These are phyloP conservation scores for Marchantia paleacea DNA, from an alignment of 225 moss, liverwort and hornwort genomes.

Conservation along the genomic window DNA sequence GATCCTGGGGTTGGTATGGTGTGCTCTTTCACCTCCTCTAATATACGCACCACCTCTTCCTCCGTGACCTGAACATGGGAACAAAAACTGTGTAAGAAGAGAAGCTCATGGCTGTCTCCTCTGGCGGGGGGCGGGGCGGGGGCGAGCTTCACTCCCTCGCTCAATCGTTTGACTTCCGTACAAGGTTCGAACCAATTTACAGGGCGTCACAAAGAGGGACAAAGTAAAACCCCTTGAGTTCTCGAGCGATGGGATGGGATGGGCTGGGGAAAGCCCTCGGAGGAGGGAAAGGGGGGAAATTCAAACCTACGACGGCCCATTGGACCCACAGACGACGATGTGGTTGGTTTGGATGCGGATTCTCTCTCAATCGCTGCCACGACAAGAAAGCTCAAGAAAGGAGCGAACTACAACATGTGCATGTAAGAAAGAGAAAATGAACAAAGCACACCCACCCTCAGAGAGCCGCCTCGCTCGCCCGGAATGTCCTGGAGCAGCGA, in stretches of 20 bases:
- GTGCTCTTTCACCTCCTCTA: slow-evolving; percentile 68
- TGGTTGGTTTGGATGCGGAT: background rate
- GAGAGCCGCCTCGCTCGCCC: slow-evolving; percentile 83
- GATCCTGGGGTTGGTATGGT: slow-evolving; percentile 40
- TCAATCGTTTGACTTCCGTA: background rate
- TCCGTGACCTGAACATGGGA: slow-evolving; percentile 36
- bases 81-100: background rate
- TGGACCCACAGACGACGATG: background rate
- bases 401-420: background rate
- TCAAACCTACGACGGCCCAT: background rate
- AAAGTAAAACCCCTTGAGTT: background rate
- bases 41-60: slow-evolving; percentile 65
- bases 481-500: slow-evolving; percentile 66
- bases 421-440: background rate
- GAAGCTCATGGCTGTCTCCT: too few species aligned
- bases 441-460: slow-evolving; percentile 44
- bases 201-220: background rate
- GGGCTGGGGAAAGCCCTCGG: background rate
- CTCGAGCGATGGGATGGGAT: background rate
- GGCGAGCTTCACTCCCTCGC: too few species aligned
- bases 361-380: too few species aligned
- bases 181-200: background rate
- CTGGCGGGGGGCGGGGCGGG: too few species aligned
- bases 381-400: background rate
- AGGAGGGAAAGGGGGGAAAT: background rate